These are phyloP conservation scores for Vitis labrusca DNA, from an alignment of 164 flowering plant species.

Conservation along the genomic window DNA sequence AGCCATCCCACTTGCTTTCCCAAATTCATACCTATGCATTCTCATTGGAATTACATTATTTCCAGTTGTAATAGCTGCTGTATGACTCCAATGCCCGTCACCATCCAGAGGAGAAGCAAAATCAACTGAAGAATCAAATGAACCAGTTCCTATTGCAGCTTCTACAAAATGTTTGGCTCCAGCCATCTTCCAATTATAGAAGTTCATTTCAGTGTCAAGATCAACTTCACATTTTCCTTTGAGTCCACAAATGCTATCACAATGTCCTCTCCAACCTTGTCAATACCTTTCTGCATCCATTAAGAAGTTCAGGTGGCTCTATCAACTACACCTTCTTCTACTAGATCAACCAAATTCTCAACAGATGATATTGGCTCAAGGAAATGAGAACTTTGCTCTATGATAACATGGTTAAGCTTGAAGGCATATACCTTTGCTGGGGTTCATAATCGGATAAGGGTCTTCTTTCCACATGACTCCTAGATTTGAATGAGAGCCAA, in stretches of 20 bases:
- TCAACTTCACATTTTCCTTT: conserved; percentile 95
- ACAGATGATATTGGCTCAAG: too few relatives aligned
- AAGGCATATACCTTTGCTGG: too few relatives aligned
- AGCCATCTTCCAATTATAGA: conserved; percentile 90
- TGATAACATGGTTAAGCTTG: too few relatives aligned
- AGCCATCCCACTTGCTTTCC: conserved; percentile 99
- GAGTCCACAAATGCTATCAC: conserved; percentile 93
- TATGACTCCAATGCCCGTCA: conserved; percentile 99
- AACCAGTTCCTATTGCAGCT: conserved; percentile 91
- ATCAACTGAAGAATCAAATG: conserved; percentile 76
- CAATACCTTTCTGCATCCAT: conserved; percentile 40
- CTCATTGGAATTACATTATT: conserved; percentile 92
- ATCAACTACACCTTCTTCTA: too few relatives aligned
- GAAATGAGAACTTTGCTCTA: too few relatives aligned
- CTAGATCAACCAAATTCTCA: too few relatives aligned
- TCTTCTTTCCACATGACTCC: too few relatives aligned
- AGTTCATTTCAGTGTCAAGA: conserved; percentile 59
- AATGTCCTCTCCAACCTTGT: conserved; percentile 89
- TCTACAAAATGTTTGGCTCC: conserved; percentile 98
- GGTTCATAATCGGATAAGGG: too few relatives aligned
- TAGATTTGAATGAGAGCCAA: too few relatives aligned
- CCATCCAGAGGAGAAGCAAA: conserved; percentile 97
- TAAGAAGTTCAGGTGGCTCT: too few relatives aligned
- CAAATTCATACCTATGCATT: conserved; percentile 89
- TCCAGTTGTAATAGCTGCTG: conserved; percentile 97